Evolutionary conservation across 2,329 filamentous ascomycete species (phyloP).

Genomic region (Plectosphaerella plurivora): DNA sequence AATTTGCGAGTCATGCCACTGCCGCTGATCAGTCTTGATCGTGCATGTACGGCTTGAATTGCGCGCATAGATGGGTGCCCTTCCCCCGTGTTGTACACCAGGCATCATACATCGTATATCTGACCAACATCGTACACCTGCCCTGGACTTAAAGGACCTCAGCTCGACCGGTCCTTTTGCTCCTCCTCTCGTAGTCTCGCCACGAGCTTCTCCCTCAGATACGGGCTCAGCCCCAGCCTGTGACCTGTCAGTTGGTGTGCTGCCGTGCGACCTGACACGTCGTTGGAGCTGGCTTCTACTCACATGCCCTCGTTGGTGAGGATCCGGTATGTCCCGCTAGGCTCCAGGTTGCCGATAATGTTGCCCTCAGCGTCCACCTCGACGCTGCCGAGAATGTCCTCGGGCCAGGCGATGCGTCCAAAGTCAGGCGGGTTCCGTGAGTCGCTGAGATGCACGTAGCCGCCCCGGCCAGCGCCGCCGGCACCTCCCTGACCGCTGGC

Average conservation of each 20-base stretch:
- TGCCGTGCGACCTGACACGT: not conserved
- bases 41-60: no score
- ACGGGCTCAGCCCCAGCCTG: constrained; percentile 51
- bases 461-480: constrained; percentile 55
- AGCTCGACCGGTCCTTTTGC: constrained; percentile 19
- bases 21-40: no score
- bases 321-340: constrained; percentile 59
- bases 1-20: no score
- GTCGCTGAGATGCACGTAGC: constrained; percentile 63
- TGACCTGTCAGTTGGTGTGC: not conserved
- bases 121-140: not conserved
- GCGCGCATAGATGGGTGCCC: no score
- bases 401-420: constrained; percentile 64
- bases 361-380: constrained; percentile 55
- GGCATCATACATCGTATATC: no score
- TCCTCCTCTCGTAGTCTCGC: constrained; percentile 50
- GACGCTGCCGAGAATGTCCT: constrained; percentile 66
- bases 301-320: constrained; percentile 64
- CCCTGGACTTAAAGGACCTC: not conserved
- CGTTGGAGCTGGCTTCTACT: constrained; percentile 27
- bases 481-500: constrained; percentile 58
- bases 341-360: constrained; percentile 54
- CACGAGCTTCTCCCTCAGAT: constrained; percentile 48
- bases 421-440: constrained; percentile 60
- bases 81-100: no score